Percentiles rank a stretch among this genome's conserved stretches.
phyloP scores from a whole-genome alignment of 139 green algal species.

The Chlamydomonas sp. region DNA sequence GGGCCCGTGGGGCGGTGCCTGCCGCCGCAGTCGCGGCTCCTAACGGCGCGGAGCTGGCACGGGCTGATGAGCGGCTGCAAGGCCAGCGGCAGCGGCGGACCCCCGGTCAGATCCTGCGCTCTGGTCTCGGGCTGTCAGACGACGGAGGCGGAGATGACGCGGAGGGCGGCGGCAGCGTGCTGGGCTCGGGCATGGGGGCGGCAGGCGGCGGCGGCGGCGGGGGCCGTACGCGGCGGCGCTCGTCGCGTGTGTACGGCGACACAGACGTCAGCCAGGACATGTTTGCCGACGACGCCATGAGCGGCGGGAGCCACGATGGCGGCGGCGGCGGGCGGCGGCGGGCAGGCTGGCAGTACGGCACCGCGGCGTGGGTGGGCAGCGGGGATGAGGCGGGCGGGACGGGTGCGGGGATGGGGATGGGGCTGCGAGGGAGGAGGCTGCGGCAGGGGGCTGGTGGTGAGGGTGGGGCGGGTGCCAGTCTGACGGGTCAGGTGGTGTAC shows the following conservation, averaged over 20 bases:
- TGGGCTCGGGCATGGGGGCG: neutral
- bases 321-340: neutral
- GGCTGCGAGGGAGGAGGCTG: too few species aligned
- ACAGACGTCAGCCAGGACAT: conserved; percentile 13
- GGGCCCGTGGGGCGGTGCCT: too few species aligned
- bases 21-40: neutral
- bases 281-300: conserved; percentile 9
- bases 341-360: neutral
- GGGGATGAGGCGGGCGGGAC: too few species aligned
- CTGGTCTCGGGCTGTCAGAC: neutral
- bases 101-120: conserved; percentile 9
- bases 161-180: neutral
- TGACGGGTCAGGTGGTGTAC: too few species aligned
- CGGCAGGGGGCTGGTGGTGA: too few species aligned
- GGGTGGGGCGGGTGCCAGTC: too few species aligned
- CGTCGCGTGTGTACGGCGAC: conserved; percentile 11
- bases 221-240: neutral
- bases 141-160: neutral
- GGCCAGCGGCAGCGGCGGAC: neutral
- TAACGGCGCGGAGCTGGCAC: too few species aligned
- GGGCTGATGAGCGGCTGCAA: neutral
- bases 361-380: neutral
- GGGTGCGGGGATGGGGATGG: too few species aligned
- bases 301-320: conserved; percentile 7
- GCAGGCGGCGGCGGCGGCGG: neutral